phyloP scores from a whole-genome alignment of 345 rosid species.

The Nasturtium officinale region DNA sequence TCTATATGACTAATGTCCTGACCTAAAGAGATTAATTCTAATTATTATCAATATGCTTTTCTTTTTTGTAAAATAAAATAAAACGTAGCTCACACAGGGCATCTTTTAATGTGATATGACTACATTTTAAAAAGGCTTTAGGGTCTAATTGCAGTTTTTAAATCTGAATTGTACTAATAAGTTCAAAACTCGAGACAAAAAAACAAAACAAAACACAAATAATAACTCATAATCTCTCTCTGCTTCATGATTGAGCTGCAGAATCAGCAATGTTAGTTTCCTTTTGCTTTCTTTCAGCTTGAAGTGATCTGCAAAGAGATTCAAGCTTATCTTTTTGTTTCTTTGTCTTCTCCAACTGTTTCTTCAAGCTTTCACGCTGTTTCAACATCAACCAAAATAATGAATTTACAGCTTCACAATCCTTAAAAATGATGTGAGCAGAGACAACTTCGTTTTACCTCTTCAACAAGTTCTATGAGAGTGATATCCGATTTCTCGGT shows the following conservation, averaged over 20 bases:
- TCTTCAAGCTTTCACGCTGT: slow-evolving; percentile 81
- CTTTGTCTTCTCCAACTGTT: slow-evolving; percentile 78
- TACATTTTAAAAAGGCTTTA: neutral
- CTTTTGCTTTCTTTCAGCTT: slow-evolving; percentile 79
- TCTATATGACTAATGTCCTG: too few species aligned
- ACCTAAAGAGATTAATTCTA: neutral
- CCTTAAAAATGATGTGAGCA: neutral
- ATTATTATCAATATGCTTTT: neutral
- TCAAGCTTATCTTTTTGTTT: slow-evolving; percentile 94
- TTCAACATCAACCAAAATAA: slow-evolving; percentile 4
- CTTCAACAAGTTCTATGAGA: slow-evolving; percentile 82
- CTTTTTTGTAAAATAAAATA: neutral
- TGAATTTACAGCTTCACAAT: neutral
- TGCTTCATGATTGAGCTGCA: slow-evolving; percentile 25
- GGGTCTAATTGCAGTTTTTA: neutral
- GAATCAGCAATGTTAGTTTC: slow-evolving; percentile 22
- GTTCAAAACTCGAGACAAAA: neutral
- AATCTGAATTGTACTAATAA: slow-evolving; percentile 16
- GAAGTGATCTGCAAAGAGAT: slow-evolving; percentile 88
- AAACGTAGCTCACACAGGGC: neutral
- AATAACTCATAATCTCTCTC: slow-evolving; percentile 8
- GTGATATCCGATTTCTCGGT: slow-evolving; percentile 76
- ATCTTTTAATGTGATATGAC: neutral
- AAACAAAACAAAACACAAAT: neutral
- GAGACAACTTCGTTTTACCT: slow-evolving; percentile 48